Evolutionary conservation across 192 early-diverging fungal genomes (phyloP), one percentile per base, ranked within the genome.

Genomic region (Allomyces macrogynus): DNA sequence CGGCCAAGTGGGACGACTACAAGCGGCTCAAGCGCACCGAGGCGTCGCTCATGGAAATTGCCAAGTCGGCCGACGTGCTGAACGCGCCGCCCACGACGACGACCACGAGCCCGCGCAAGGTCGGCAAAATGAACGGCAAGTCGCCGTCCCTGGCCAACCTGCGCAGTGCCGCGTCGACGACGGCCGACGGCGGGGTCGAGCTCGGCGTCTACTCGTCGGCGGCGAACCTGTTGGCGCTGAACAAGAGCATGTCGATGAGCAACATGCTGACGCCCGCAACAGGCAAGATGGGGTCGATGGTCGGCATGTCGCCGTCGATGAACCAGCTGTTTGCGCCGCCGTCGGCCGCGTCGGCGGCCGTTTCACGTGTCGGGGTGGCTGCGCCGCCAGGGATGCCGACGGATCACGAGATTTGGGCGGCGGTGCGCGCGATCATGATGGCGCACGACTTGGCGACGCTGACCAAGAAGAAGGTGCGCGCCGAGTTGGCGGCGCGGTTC

Each of bases 1-100:
- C 88, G 66, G 87, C 88, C 72, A 84, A 85, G 68, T 96, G 91
- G 91, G 80, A 83, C 61, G 87, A 88, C 23, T 91, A 87, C 65
- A 90, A 93, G 74, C 84, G 80, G 65, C 89, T 85, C 65, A 69
- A 57, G 20, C 49, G 49, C 49, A 14, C 12, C 16, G 49, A 57
- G 20, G 49, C 49, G 49, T 57, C 49, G 49, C 49, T 57, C 49
- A n/a, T 20, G 49, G 49, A 20, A 14, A 20, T n/a, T 5, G 49
- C 49, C 5, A 57, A 57, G 49, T 14, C 49, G 16, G 32, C 32
- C 32, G 32, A 40, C 32, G 16, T 57, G 3, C 49, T 14, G 16
- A n/a, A 57, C 16, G 20, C 49, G 16, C 4, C 49, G 16, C 16
- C 16, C 12, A 14, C 20, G 49, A 16, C 20, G 20, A 20, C 49